phyloP scores from a whole-genome alignment of 139 green algal species.

The Chlorella sorokiniana region DNA sequence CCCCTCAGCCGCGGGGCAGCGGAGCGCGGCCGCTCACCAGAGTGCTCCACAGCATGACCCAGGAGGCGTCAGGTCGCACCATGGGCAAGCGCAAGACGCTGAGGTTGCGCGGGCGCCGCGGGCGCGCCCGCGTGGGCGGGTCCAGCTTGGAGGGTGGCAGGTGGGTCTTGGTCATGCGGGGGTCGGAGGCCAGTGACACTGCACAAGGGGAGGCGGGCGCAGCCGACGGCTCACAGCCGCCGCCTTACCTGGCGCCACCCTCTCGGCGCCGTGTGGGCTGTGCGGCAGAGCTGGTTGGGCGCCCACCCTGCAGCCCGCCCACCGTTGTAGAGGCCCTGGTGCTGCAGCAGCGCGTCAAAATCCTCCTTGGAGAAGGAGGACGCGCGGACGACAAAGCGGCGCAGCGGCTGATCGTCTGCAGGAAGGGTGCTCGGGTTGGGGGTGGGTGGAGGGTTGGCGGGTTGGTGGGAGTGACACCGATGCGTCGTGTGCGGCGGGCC shows the following conservation, averaged over 20 bases:
- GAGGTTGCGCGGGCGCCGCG: background rate
- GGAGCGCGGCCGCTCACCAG: background rate
- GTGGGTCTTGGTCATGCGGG: slow-evolving; percentile 1
- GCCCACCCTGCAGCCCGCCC: background rate
- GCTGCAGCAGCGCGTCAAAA: slow-evolving; percentile 24
- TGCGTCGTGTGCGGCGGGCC: background rate
- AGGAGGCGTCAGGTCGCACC: slow-evolving; percentile 20
- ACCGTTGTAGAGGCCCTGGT: background rate
- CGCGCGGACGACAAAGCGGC: slow-evolving; percentile 34
- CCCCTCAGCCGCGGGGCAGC: no score
- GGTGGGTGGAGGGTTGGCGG: background rate
- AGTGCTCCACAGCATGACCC: slow-evolving; percentile 10
- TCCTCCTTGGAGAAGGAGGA: slow-evolving; percentile 12
- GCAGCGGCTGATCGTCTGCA: slow-evolving; percentile 14
- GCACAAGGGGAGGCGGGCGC: background rate
- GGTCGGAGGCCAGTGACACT: background rate
- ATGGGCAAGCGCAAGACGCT: background rate
- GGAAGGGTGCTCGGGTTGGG: background rate
- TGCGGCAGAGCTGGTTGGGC: background rate
- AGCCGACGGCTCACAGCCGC: background rate
- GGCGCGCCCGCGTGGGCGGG: background rate
- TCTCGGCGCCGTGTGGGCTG: background rate
- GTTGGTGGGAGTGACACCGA: background rate
- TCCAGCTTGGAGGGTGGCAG: slow-evolving; percentile 20
- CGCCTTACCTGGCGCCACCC: background rate